These are phyloP conservation scores for Apiotrichum akiyoshidainum DNA, from an alignment of 1,284 basidiomycete species.

Conservation along the genomic window DNA sequence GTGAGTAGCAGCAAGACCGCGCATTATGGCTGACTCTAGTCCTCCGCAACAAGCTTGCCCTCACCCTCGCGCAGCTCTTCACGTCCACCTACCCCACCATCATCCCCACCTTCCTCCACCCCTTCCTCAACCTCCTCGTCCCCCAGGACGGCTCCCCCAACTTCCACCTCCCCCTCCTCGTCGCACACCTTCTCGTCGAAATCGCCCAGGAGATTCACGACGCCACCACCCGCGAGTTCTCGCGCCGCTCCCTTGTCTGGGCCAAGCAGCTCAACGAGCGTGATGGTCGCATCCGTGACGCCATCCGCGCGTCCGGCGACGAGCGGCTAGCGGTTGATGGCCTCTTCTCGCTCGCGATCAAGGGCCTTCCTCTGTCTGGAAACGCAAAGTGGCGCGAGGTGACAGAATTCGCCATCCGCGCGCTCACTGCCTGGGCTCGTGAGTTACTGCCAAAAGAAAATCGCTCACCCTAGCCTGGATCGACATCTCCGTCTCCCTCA, in stretches of 20 bases:
- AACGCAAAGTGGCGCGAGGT: conserved; percentile 67
- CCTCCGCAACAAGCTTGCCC: conserved; percentile 88
- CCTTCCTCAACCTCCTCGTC: conserved; percentile 51
- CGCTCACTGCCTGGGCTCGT: conserved; percentile 93
- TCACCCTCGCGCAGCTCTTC: conserved; percentile 93
- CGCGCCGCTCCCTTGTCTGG: conserved; percentile 47
- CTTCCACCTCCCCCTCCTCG: conserved; percentile 67
- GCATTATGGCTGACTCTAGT: conserved; percentile 25
- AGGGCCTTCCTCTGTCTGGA: conserved; percentile 61
- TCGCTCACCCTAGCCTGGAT: conserved; percentile 74
- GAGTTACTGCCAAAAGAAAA: conserved; percentile 49
- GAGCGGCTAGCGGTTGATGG: conserved; percentile 83
- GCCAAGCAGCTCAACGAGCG: conserved; percentile 66
- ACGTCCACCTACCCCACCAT: conserved; percentile 61
- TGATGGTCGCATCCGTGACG: conserved; percentile 79
- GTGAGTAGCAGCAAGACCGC: conserved; percentile 30
- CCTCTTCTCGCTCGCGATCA: conserved; percentile 76
- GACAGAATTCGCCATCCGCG: conserved; percentile 82
- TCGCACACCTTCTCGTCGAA: conserved; percentile 83
- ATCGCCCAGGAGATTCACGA: conserved; percentile 90
- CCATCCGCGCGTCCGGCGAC: conserved; percentile 78
- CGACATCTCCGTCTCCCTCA: conserved; percentile 93
- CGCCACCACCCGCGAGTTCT: conserved; percentile 65
- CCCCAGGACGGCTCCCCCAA: conserved; percentile 53
- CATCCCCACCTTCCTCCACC: conserved; percentile 49